Evolutionary conservation across 176 grass and related monocot genomes (phyloP).

Genomic region (Thinopyrum elongatum): DNA sequence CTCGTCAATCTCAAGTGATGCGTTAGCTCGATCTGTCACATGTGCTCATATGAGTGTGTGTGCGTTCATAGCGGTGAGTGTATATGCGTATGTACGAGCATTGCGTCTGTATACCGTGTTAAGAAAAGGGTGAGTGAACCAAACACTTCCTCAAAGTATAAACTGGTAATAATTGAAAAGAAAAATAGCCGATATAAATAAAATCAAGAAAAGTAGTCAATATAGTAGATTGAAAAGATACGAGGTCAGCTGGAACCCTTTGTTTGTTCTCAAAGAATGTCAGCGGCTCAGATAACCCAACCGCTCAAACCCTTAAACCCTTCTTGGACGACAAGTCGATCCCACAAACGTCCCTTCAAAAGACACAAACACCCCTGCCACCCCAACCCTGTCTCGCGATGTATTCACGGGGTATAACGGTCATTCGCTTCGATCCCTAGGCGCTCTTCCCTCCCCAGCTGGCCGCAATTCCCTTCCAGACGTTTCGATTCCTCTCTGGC

Average conservation of each 20-base stretch:
- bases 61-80: too few species aligned
- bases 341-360: neutral
- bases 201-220: too few species aligned
- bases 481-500: neutral
- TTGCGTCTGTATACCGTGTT: too few species aligned
- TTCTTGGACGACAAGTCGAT: conserved; percentile 32
- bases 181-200: too few species aligned
- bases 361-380: conserved; percentile 10
- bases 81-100: too few species aligned
- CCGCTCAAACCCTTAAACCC: conserved; percentile 10
- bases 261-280: too few species aligned
- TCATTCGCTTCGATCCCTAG: neutral
- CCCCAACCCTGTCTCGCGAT: fast-evolving
- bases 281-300: neutral
- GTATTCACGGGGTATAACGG: neutral
- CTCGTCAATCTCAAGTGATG: too few species aligned
- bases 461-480: conserved; percentile 20
- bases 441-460: neutral
- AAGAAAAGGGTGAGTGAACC: too few species aligned
- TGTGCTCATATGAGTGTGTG: too few species aligned
- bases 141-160: too few species aligned
- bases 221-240: neutral
- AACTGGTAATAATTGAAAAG: too few species aligned
- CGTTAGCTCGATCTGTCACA: too few species aligned
- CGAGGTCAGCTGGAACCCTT: neutral